Base-by-base conservation (phyloP, 495 filamentous ascomycete genomes). In the Lentithecium fluviatile region DNA sequence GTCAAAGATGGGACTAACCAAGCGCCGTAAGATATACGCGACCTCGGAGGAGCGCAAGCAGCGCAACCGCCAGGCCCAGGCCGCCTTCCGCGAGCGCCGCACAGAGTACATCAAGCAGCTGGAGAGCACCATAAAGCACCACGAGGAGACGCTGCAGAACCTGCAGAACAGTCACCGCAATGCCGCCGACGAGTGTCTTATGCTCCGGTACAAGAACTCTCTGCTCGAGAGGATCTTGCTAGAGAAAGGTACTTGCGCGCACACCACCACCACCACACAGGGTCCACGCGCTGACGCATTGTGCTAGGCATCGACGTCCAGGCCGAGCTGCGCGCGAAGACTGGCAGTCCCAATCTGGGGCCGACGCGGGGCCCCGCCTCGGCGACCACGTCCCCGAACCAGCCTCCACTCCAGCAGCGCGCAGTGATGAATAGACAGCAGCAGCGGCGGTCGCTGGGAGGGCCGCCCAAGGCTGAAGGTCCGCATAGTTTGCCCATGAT, bases 91-190 rank as follows among this genome's bases (percentile, higher is more conserved):
- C 46, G 94, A 98, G 74, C 86, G 94, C 60, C 86, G 94, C 62
- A 97, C 95, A 25, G 94, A 98, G 78, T 98, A 98, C 73, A 98
- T 98, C 78, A 97, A 97, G 77, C 95, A 98, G 74, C 83, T 98
- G 11, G 94, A 98, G 75, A 89, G 90, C 52, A 96, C 91, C 55
- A 97, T 98, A 74, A 95, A 95, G 72, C 91, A 91, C 63, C 94
- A 97, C 79, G 94, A 98, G 75, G 90, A 96, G 62, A 88, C 88
- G 62, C 78, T 98, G 38, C 87, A 93, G 64, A 93, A 84, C 65
- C 80, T 97, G 56, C 95, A 97, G 74, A 89, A 94, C 67, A 95
- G 90, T 50, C 94, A 97, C 71, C 88, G 95, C 53, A 90, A 83
- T 66, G 95, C 94, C 46, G 94, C 95, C 29, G 95, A 98, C 71